Evolutionary conservation across 495 filamentous ascomycete genomes (phyloP).

Genomic region (Pyrenula massariospora): DNA sequence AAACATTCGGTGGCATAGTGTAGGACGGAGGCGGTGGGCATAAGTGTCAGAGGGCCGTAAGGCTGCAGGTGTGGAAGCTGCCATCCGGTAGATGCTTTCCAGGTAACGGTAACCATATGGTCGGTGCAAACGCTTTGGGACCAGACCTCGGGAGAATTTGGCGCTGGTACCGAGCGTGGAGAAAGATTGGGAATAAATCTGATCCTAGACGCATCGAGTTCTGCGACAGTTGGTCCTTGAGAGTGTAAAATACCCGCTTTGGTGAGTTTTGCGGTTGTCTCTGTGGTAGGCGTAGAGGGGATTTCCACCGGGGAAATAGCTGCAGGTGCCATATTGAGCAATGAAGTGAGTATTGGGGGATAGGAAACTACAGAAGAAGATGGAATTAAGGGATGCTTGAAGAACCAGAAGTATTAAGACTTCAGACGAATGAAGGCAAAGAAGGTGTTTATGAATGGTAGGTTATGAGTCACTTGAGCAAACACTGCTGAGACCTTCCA

Average conservation of each 20-base stretch:
- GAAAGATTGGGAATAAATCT: constrained; percentile 53
- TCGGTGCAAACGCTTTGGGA: constrained; percentile 61
- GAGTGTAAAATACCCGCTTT: constrained; percentile 22
- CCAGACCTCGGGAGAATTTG: constrained; percentile 37
- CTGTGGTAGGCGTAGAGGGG: background rate
- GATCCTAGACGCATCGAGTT: constrained; percentile 65
- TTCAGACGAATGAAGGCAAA: background rate
- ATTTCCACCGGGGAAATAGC: constrained; percentile 1
- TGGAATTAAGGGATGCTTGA: no score
- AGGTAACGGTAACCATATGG: constrained; percentile 74
- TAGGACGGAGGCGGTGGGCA: constrained; percentile 73
- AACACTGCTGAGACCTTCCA: background rate
- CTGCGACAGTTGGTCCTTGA: constrained; percentile 17
- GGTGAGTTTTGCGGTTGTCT: constrained; percentile 1
- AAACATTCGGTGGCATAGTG: constrained; percentile 93
- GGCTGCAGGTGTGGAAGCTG: constrained; percentile 64
- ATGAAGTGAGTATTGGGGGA: background rate
- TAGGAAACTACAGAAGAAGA: background rate
- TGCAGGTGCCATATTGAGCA: background rate
- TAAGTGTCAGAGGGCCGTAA: constrained; percentile 67
- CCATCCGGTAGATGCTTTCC: constrained; percentile 63
- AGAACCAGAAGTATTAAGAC: no score
- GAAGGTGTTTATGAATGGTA: background rate
- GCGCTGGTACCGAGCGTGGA: constrained; percentile 56
- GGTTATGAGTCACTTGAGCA: background rate